Conservation (phyloP, 768 basidiomycete genomes). For the Cystoderma amianthinum region DNA sequence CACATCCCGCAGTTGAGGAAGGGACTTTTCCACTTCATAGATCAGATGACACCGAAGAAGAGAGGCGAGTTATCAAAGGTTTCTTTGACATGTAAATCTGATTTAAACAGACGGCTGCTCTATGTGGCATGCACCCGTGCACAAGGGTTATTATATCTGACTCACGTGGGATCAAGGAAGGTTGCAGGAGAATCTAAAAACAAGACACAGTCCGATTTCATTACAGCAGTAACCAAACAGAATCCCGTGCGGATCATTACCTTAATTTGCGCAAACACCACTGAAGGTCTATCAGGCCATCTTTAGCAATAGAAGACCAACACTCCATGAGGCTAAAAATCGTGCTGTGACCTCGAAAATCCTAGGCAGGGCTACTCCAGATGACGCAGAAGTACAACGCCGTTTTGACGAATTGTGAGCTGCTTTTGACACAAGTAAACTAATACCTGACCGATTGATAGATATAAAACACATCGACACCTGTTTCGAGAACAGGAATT, state of each 20-base stretch:
- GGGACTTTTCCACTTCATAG: constrained; percentile 74
- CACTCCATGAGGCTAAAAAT: constrained; percentile 27
- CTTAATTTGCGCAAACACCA: no score
- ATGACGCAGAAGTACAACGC: constrained; percentile 32
- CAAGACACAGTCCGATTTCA: constrained; percentile 51
- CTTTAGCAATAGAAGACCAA: no score
- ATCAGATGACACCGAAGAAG: constrained; percentile 72
- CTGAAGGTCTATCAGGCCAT: no score
- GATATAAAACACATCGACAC: no score
- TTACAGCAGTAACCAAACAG: constrained; percentile 34
- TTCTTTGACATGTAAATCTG: background rate
- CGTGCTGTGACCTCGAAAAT: constrained; percentile 47
- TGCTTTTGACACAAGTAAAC: constrained; percentile 4
- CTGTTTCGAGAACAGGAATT: no score
- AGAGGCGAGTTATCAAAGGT: constrained; percentile 41
- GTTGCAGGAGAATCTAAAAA: constrained; percentile 46
- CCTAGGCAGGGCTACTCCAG: constrained; percentile 35
- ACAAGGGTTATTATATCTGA: constrained; percentile 60
- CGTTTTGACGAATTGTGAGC: constrained; percentile 46
- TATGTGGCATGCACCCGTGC: constrained; percentile 90
- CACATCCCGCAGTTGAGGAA: constrained; percentile 45
- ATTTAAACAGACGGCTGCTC: constrained; percentile 54
- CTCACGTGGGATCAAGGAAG: constrained; percentile 41
- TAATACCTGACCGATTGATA: no score
- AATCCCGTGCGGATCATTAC: constrained; percentile 38